Evolutionary conservation across 2,329 filamentous ascomycete genomes (phyloP), one percentile per base, ranked within the genome.

Genomic region (Lanzia echinophila): DNA sequence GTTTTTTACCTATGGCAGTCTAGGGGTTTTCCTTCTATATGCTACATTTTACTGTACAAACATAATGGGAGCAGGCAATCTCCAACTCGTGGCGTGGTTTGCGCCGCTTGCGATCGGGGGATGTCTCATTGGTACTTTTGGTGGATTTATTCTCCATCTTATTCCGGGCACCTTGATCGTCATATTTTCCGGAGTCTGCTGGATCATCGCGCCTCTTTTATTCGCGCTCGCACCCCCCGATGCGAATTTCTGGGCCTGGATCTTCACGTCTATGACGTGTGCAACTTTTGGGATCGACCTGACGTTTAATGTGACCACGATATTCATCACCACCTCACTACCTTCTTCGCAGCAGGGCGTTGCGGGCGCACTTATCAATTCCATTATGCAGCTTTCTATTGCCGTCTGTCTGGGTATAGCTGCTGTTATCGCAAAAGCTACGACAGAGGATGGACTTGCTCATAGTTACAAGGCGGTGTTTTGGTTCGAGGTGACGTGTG

Each of bases 271-370:
- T 56, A 85, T 85, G 81, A 63, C 84, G 3, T 78, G 81, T 57
- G 77, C 75, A 15, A 90, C 86, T 0, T 73, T 89, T 33, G 85
- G 83, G 19, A 81, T 90, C 55, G 87, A 90, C 63, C 79, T 89
- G 48, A 81, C 79, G n/a, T 89, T 83, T 70, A 88, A 83, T 62
- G 78, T 90, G 3, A 80, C 81, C 20, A 89, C 84, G 62, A 77
- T 90, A 56, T 90, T 87, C 69, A 85, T 88, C 67, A 89, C 85
- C 0, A 89, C 85, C 0, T 79, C 77, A 17, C 72, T 89, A 59
- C 83, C 86, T 0, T 73, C 73, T 2, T 74, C 79, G 6, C 73
- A 80, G 36, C 87, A 90, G 65, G 86, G 85, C 0, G 73, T 88
- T 0, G 86, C 85, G 0, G 84, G 85, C 1, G 86, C 81, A 0